Evolutionary conservation across 2,329 filamentous ascomycete species (phyloP).

Genomic region (Trichoderma pleuroti): DNA sequence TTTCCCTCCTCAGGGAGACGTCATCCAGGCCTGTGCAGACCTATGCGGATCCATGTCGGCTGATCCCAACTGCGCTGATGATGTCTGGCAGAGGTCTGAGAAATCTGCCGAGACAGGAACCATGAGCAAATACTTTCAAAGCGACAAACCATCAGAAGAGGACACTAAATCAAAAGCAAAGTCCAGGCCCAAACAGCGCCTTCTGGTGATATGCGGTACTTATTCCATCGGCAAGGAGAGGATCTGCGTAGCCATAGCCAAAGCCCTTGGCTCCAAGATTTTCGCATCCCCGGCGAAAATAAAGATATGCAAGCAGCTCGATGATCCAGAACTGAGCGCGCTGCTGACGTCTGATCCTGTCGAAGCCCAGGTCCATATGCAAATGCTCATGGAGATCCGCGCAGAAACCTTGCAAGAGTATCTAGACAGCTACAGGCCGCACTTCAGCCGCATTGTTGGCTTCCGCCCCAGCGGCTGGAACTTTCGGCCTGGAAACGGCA

Average conservation of each 20-base stretch:
- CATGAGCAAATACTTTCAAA: slow-evolving; percentile 53
- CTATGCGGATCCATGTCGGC: slow-evolving; percentile 77
- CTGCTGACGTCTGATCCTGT: slow-evolving; percentile 76
- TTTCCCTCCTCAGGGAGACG: slow-evolving; percentile 84
- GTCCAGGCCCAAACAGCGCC: slow-evolving; percentile 47
- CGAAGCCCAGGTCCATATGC: slow-evolving; percentile 96
- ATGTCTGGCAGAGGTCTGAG: slow-evolving; percentile 44
- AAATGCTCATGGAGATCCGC: slow-evolving; percentile 88
- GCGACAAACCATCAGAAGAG: slow-evolving; percentile 31
- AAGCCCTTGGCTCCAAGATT: slow-evolving; percentile 81
- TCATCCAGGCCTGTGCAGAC: slow-evolving; percentile 82
- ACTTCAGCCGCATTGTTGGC: slow-evolving; percentile 82
- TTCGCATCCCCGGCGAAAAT: slow-evolving; percentile 82
- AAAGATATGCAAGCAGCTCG: slow-evolving; percentile 77
- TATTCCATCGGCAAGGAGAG: slow-evolving; percentile 98
- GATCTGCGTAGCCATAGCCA: slow-evolving; percentile 88
- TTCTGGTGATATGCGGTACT: slow-evolving; percentile 90
- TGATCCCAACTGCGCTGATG: slow-evolving; percentile 50
- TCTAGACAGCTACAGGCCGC: slow-evolving; percentile 70
- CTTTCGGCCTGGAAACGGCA: slow-evolving; percentile 64
- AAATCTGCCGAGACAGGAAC: slow-evolving; percentile 40
- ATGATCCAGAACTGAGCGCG: slow-evolving; percentile 74
- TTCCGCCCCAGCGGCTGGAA: slow-evolving; percentile 95
- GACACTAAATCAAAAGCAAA: slow-evolving; percentile 29
- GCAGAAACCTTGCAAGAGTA: slow-evolving; percentile 91